Conservation (phyloP, 2,329 filamentous ascomycete species). For the Aspergillus novoparasiticus region DNA sequence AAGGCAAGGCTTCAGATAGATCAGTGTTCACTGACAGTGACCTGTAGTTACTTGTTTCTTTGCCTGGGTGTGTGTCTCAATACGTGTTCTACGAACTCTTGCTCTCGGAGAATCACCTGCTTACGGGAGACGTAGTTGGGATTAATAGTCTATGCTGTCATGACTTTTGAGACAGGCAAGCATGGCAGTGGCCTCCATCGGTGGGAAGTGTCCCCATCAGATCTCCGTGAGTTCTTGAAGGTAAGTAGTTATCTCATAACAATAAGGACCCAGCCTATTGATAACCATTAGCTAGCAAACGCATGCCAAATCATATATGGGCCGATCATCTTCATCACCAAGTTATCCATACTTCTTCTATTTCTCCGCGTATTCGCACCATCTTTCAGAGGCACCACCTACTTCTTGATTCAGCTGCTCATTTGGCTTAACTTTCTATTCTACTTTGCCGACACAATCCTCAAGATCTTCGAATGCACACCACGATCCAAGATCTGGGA, state of each 20-base stretch:
- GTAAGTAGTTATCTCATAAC: slow-evolving; percentile 8
- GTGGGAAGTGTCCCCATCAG: slow-evolving; percentile 18
- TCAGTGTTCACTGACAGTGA: slow-evolving; percentile 1
- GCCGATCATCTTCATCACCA: slow-evolving; percentile 32
- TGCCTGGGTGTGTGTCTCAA: slow-evolving; percentile 21
- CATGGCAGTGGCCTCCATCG: slow-evolving; percentile 26
- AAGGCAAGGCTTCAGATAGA: background rate
- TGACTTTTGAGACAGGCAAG: slow-evolving; percentile 23
- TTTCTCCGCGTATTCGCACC: slow-evolving; percentile 31
- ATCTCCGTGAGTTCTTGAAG: slow-evolving; percentile 21
- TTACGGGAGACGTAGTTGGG: slow-evolving; percentile 20
- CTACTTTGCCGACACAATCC: slow-evolving; percentile 26
- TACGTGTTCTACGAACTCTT: background rate
- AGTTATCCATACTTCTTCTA: slow-evolving; percentile 31
- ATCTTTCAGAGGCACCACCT: slow-evolving; percentile 18
- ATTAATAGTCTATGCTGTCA: slow-evolving; percentile 24
- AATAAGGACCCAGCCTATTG: background rate
- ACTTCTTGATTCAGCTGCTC: slow-evolving; percentile 25
- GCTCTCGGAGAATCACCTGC: background rate
- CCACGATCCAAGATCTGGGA: slow-evolving; percentile 29
- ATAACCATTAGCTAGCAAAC: slow-evolving; percentile 21
- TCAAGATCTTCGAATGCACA: slow-evolving; percentile 30
- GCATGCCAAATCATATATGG: slow-evolving; percentile 30
- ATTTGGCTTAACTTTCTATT: slow-evolving; percentile 29
- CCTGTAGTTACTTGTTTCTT: slow-evolving; percentile 22